Conservation (phyloP, 306 rosid species). For the Urtica urens region DNA sequence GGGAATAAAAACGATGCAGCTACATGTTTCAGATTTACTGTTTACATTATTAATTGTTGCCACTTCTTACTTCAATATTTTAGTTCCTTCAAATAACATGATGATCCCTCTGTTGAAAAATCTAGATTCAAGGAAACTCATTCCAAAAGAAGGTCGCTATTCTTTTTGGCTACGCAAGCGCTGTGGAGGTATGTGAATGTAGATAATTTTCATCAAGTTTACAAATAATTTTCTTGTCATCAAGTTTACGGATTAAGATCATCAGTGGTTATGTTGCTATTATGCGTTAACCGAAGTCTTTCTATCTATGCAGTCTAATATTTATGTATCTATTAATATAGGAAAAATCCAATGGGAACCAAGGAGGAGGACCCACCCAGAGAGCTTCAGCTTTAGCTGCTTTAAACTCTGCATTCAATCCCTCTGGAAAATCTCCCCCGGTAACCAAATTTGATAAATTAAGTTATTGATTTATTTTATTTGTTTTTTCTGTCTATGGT, state of each 20-base stretch:
- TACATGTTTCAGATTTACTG: background rate
- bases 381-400: slow-evolving; percentile 60
- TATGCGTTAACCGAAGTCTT: too few species aligned
- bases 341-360: slow-evolving; percentile 45
- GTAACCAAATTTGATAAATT: slow-evolving; percentile 11
- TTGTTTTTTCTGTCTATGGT: background rate
- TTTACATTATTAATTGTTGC: background rate
- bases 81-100: background rate
- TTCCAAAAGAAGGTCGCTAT: slow-evolving; percentile 78
- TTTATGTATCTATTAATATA: too few species aligned
- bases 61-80: background rate
- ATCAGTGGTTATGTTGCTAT: background rate
- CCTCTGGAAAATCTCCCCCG: slow-evolving; percentile 36
- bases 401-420: slow-evolving; percentile 44
- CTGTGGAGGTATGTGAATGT: slow-evolving; percentile 78
- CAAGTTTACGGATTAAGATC: background rate
- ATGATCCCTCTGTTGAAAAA: slow-evolving; percentile 16
- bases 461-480: background rate
- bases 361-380: slow-evolving; percentile 54
- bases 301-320: too few species aligned
- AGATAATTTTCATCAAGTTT: too few species aligned
- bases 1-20: background rate
- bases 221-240: background rate
- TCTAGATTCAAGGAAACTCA: slow-evolving; percentile 93
- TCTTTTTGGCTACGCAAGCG: slow-evolving; percentile 76